Base-by-base conservation (phyloP, 2,329 filamentous ascomycete species). In the Aureobasidium sp. region DNA sequence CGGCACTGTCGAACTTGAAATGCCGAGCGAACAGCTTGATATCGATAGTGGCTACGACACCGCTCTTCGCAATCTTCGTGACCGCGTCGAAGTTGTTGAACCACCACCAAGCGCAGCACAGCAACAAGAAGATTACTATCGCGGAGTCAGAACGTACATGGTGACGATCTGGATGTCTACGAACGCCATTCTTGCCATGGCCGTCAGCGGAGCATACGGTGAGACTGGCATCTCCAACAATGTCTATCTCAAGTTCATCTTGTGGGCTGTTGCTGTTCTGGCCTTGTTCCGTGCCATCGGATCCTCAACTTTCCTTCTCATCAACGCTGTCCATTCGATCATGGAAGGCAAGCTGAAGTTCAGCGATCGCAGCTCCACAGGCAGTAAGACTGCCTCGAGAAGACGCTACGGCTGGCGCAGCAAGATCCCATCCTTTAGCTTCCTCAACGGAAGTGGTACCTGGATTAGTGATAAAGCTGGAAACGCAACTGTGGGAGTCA, bases 1-100 rank as follows among this genome's bases (percentile, higher is more conserved):
- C 52, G 83, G 87, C 63, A 90, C 88, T 0, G 94, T 99, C 69
- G 91, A 97, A 74, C 82, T 99, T 6, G 94, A 99, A 71, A 99
- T 99, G 92, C 94, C 95, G 0, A 90, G 87, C 1, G 95, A 99
- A 74, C 94, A 99, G 77, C 87, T 99, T 37, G 94, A 99, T 74
- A 99, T 99, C 73, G 94, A 99, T 77, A 92, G 87, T 31, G 94
- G 93, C 27, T 99, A 99, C 75, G 94, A 99, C 72, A 93, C 97
- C 74, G 94, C 94, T 0, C 85, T 99, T 29, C 90, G 94, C 65
- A 99, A 99, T 74, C 87, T 99, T 5, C 89, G 94, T 57, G 94
- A 99, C 72, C 84, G 94, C 48, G 82, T 99, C 69, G 91, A 96
- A 73, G 93, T 97, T 0, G 80, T 88, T 12, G 73, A 76, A 14